These are phyloP conservation scores for Penicillium flavigenum DNA, from an alignment of 495 filamentous ascomycete genomes.

Conservation along the genomic window DNA sequence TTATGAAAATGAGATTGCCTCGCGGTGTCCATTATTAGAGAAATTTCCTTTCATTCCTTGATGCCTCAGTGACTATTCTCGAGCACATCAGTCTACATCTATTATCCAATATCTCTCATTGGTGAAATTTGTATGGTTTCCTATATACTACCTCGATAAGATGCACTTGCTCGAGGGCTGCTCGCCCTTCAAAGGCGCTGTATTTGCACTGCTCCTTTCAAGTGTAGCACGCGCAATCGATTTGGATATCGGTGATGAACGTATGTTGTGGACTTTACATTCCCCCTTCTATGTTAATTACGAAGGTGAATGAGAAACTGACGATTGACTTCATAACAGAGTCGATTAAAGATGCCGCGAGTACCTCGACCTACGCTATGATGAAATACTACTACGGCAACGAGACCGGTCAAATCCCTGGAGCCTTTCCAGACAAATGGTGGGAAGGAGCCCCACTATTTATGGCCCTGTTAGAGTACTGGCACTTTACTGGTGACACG, in stretches of 20 bases:
- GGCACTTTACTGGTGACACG: slow-evolving; percentile 55
- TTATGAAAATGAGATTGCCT: background rate
- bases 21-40: background rate
- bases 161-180: slow-evolving; percentile 14
- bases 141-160: background rate
- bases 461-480: slow-evolving; percentile 51
- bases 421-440: slow-evolving; percentile 61
- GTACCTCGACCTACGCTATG: slow-evolving; percentile 59
- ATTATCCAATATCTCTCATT: background rate
- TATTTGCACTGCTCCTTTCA: slow-evolving; percentile 6
- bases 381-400: slow-evolving; percentile 70
- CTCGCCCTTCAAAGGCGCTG: background rate
- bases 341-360: slow-evolving; percentile 63
- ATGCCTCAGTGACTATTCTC: no score
- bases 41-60: background rate
- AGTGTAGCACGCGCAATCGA: slow-evolving; percentile 15
- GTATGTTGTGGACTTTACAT: slow-evolving; percentile 7
- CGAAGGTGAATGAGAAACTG: background rate
- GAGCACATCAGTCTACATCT: background rate
- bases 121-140: background rate
- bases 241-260: slow-evolving; percentile 23
- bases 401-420: slow-evolving; percentile 59
- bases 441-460: slow-evolving; percentile 75
- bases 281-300: background rate
- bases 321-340: slow-evolving; percentile 40